Percentiles rank a stretch among this genome's conserved stretches.
phyloP scores from a whole-genome alignment of 108 stramenopile genomes.

The Skeletonema tropicum region DNA sequence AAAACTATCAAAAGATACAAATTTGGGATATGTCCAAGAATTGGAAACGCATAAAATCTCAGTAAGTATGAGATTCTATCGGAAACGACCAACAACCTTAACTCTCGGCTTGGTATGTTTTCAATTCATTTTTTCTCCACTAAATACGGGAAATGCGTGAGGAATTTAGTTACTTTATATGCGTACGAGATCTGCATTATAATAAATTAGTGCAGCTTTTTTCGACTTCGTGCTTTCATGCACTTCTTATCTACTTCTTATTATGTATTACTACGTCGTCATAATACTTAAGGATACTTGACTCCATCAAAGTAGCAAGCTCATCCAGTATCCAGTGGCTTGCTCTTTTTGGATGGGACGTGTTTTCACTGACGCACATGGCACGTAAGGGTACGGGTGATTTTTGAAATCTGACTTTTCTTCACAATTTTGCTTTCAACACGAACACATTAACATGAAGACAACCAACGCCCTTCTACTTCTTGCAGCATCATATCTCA shows the following conservation, averaged over 20 bases:
- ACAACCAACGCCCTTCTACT: conserved; percentile 18
- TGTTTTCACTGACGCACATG: no score
- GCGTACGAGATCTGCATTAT: conserved; percentile 11
- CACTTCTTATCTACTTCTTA: no score
- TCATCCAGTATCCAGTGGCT: no score
- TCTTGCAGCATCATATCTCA: conserved; percentile 14
- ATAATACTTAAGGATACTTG: no score
- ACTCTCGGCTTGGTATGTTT: conserved; percentile 41
- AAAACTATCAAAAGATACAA: conserved; percentile 18
- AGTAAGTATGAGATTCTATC: conserved; percentile 44
- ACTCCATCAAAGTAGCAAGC: no score
- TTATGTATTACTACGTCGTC: no score
- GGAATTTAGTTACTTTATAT: conserved; percentile 51
- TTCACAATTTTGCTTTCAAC: no score
- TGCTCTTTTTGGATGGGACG: no score
- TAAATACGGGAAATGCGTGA: conserved; percentile 30
- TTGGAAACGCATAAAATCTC: conserved; percentile 52
- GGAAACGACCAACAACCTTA: conserved; percentile 48
- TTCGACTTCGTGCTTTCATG: background rate
- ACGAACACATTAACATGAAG: background rate
- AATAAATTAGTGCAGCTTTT: conserved; percentile 5
- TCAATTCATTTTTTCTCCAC: conserved; percentile 46
- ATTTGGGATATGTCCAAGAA: conserved; percentile 45
- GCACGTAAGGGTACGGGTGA: no score
- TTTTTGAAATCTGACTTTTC: no score